Conservation (phyloP, 2,329 filamentous ascomycete species). For the Leptographium wingfieldii region DNA sequence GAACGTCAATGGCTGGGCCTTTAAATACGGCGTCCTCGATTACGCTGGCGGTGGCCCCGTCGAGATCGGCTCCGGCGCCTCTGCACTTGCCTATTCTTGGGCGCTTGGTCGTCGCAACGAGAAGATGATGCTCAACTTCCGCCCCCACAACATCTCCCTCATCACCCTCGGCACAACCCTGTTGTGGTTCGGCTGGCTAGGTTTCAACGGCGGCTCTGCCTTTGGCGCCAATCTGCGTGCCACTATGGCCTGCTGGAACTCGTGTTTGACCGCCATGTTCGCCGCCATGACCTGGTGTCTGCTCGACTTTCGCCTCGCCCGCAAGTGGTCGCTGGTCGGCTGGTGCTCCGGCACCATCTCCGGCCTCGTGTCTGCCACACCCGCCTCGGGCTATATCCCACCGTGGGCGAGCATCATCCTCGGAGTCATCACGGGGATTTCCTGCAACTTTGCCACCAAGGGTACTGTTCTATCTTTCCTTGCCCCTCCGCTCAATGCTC, state of each 20-base stretch:
- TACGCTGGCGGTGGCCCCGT: constrained; percentile 95
- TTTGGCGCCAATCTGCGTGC: constrained; percentile 92
- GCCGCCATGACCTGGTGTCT: constrained; percentile 87
- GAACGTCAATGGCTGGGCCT: constrained; percentile 90
- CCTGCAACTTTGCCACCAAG: constrained; percentile 58
- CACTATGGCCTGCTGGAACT: constrained; percentile 97
- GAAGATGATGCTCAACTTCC: constrained; percentile 99
- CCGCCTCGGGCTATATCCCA: constrained; percentile 54
- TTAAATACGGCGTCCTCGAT: constrained; percentile 81
- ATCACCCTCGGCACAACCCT: constrained; percentile 92
- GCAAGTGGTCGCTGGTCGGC: constrained; percentile 79
- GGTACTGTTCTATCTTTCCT: constrained; percentile 8
- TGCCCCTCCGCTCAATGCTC: neutral
- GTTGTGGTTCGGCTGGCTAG: constrained; percentile 98
- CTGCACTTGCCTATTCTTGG: constrained; percentile 89
- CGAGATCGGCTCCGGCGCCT: constrained; percentile 90
- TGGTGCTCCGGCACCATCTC: constrained; percentile 63
- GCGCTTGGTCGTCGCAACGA: constrained; percentile 92
- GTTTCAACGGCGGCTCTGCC: constrained; percentile 93
- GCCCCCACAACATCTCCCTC: constrained; percentile 94
- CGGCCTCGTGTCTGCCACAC: constrained; percentile 57
- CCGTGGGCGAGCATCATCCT: constrained; percentile 55
- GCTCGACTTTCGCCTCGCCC: constrained; percentile 86
- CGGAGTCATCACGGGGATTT: constrained; percentile 52
- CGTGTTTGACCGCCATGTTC: constrained; percentile 84